Evolutionary conservation across 2,329 filamentous ascomycete genomes (phyloP), one percentile per base, ranked within the genome.

Genomic region (Colletotrichum filicis): DNA sequence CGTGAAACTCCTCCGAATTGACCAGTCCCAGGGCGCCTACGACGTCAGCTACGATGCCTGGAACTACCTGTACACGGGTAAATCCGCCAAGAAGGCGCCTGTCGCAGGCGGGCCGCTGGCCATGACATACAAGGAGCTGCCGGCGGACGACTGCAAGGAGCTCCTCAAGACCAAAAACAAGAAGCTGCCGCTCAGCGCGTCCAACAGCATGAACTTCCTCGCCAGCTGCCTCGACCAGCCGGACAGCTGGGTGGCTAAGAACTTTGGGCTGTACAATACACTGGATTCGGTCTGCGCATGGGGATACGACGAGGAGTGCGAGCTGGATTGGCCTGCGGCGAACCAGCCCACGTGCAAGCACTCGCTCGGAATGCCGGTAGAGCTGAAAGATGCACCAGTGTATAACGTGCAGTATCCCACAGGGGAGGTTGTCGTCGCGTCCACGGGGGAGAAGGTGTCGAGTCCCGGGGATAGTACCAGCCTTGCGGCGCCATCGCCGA

Each of bases 191-290:
- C 81, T 87, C 68, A 83, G 84, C 77, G 87, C 87, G 0, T 78
- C 86, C 70, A 89, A 88, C 79, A 86, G 84, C 82, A 88, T 88
- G 83, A 87, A 89, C 77, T 89, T 83, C 67, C 78, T 89, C n/a
- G 80, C 80, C 12, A 83, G 80, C 74, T 89, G 87, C 74, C 79
- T 87, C 46, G 81, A 77, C 49, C 76, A 80, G 37, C 74, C 71
- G 4, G 75, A 78, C 68, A 85, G 82, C 74, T 90, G 86, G 86
- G 85, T 89, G 12, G 85, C 80, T 26, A 70, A 83, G 4, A 86
- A 90, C 78, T 83, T 86, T 76, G 81, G 82, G 1, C 78, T 88
- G 16, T 88, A 84, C 79, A 90, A 90, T 77, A 87, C 89, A 58
- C 79, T 82, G 69, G 88, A 89, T 75, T 74, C 85, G 0, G 78